Percentiles rank a stretch among this genome's conserved stretches.
Conservation (phyloP, 1,284 basidiomycete species). For the Phylloboletellus chloephorus region DNA sequence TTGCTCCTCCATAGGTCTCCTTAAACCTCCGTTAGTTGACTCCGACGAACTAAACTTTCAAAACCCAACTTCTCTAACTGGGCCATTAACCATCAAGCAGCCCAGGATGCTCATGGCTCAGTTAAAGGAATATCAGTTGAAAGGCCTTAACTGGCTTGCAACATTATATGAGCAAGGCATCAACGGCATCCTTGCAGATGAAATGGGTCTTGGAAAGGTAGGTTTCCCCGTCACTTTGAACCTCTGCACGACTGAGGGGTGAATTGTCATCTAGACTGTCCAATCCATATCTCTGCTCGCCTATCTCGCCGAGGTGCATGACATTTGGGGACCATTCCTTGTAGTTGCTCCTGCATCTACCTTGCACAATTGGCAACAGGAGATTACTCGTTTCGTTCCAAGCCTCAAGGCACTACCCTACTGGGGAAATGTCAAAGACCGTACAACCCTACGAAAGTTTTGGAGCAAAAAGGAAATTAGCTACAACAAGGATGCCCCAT, state of each 20-base stretch:
- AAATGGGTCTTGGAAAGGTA: conserved; percentile 97
- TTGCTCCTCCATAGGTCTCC: conserved; percentile 1
- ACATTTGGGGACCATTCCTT: conserved; percentile 99
- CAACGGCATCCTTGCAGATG: conserved; percentile 96
- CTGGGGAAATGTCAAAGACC: conserved; percentile 98
- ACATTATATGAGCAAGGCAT: conserved; percentile 99
- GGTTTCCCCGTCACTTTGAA: conserved; percentile 11
- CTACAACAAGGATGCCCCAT: conserved; percentile 92
- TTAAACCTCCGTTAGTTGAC: conserved; percentile 55
- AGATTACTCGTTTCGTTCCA: conserved; percentile 94
- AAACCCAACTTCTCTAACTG: conserved; percentile 92
- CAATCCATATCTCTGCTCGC: conserved; percentile 97
- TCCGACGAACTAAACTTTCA: conserved; percentile 99
- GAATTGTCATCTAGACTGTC: conserved; percentile 65
- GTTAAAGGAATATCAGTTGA: conserved; percentile 97
- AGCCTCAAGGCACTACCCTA: conserved; percentile 93
- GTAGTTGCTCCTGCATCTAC: conserved; percentile 98
- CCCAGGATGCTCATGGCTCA: conserved; percentile 97
- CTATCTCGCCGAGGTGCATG: conserved; percentile 94
- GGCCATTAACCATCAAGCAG: conserved; percentile 82
- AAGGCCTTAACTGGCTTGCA: conserved; percentile 97
- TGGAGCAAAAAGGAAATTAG: conserved; percentile 99
- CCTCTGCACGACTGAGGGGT: not conserved
- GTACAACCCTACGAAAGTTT: conserved; percentile 90
- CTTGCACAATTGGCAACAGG: conserved; percentile 99